phyloP scores from a whole-genome alignment of 495 filamentous ascomycete genomes.

The Aspergillus sclerotiicarbonarius region DNA sequence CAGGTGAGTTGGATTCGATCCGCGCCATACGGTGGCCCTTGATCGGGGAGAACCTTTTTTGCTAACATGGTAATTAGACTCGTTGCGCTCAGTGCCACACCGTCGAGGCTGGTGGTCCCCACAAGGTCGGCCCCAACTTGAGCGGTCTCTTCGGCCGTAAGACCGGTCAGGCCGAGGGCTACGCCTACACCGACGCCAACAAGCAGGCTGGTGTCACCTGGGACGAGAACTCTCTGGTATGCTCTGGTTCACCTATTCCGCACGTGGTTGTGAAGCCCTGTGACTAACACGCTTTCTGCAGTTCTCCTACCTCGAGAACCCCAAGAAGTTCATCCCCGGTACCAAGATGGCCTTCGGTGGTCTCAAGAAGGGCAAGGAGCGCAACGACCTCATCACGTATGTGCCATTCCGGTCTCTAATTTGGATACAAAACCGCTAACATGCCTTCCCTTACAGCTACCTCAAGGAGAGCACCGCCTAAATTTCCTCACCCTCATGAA shows the following conservation, averaged over 20 bases:
- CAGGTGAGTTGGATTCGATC: slow-evolving; percentile 50
- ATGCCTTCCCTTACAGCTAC: slow-evolving; percentile 44
- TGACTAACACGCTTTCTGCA: slow-evolving; percentile 31
- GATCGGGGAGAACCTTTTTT: background rate
- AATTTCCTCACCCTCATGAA: slow-evolving; percentile 27
- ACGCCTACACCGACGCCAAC: slow-evolving; percentile 99
- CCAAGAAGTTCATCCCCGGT: slow-evolving; percentile 95
- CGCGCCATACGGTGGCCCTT: background rate
- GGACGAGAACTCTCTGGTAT: slow-evolving; percentile 83
- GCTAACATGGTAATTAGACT: slow-evolving; percentile 54
- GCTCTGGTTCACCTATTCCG: slow-evolving; percentile 21
- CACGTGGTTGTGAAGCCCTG: background rate
- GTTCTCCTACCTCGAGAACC: slow-evolving; percentile 90
- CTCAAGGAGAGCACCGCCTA: slow-evolving; percentile 64
- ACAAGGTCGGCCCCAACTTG: slow-evolving; percentile 97
- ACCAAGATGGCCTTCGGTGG: slow-evolving; percentile 99
- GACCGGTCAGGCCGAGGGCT: slow-evolving; percentile 86
- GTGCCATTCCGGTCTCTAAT: slow-evolving; percentile 28
- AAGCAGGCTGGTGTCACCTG: slow-evolving; percentile 91
- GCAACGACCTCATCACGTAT: slow-evolving; percentile 98
- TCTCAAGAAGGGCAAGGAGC: slow-evolving; percentile 99
- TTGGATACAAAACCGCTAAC: slow-evolving; percentile 8
- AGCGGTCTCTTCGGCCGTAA: slow-evolving; percentile 97
- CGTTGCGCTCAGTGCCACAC: slow-evolving; percentile 99
- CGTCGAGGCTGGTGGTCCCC: slow-evolving; percentile 77